Conservation (phyloP, 1,139 yeast genomes). For the Suhomyces anneliseae region DNA sequence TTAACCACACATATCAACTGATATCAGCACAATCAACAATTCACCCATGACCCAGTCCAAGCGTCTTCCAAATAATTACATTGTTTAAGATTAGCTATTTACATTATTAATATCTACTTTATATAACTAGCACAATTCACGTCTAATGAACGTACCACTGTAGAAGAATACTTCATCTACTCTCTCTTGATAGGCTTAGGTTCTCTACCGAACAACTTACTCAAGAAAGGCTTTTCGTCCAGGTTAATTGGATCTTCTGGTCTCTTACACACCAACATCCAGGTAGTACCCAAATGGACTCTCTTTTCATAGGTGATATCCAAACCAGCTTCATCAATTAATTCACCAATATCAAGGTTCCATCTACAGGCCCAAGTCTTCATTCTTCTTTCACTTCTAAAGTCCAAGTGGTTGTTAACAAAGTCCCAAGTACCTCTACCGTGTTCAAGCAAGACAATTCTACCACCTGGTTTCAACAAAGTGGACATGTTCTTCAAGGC, state of each 20-base stretch:
- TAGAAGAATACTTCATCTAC: slow-evolving; percentile 1
- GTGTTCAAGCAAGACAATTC: slow-evolving; percentile 84
- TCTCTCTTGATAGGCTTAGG: slow-evolving; percentile 27
- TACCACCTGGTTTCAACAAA: slow-evolving; percentile 85
- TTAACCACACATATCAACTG: too few species aligned
- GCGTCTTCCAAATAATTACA: too few species aligned
- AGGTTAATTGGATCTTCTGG: slow-evolving; percentile 58
- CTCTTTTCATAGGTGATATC: slow-evolving; percentile 78
- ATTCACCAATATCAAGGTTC: slow-evolving; percentile 89
- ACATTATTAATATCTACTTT: slow-evolving; percentile 8
- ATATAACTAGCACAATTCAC: too few species aligned
- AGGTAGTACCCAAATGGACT: slow-evolving; percentile 91
- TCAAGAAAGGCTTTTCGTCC: slow-evolving; percentile 46
- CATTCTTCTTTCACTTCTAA: slow-evolving; percentile 79
- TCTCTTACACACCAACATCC: slow-evolving; percentile 75
- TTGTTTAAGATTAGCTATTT: slow-evolving; percentile 6
- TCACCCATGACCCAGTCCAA: too few species aligned
- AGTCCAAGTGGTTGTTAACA: slow-evolving; percentile 78
- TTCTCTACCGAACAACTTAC: slow-evolving; percentile 44
- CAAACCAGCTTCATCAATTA: slow-evolving; percentile 79
- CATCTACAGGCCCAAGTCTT: slow-evolving; percentile 96
- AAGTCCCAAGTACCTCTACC: slow-evolving; percentile 83
- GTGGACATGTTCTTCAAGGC: slow-evolving; percentile 74
- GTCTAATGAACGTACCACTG: too few species aligned
- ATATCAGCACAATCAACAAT: too few species aligned